Conservation (phyloP, 2,329 filamentous ascomycete species). For the Aspergillus pseudoterreus region DNA sequence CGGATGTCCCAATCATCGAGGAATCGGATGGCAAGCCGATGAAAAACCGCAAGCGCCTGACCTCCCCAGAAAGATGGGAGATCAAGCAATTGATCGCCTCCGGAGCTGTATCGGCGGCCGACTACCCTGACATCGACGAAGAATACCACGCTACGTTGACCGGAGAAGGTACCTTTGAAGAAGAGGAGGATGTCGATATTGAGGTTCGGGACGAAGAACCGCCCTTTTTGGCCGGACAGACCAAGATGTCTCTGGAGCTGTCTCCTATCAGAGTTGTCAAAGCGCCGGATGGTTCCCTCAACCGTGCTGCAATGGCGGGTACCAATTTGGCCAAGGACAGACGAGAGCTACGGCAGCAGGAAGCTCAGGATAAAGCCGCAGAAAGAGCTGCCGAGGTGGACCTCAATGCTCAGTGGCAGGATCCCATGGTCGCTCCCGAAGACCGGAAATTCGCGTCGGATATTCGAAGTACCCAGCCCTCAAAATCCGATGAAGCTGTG, state of each 20-base stretch:
- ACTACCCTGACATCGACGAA: slow-evolving; percentile 92
- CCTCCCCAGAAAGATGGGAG: slow-evolving; percentile 95
- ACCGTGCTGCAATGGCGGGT: slow-evolving; percentile 91
- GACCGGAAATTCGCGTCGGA: slow-evolving; percentile 87
- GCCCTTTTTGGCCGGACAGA: slow-evolving; percentile 91
- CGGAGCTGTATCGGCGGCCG: slow-evolving; percentile 84
- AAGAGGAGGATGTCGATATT: slow-evolving; percentile 96
- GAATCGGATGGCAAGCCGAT: slow-evolving; percentile 53
- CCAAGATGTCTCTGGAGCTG: slow-evolving; percentile 89
- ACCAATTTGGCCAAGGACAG: slow-evolving; percentile 85
- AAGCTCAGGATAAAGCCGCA: slow-evolving; percentile 73
- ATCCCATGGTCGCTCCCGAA: slow-evolving; percentile 87
- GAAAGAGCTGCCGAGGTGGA: slow-evolving; percentile 76
- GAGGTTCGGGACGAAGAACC: slow-evolving; percentile 95
- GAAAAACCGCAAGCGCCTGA: slow-evolving; percentile 83
- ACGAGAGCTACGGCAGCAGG: slow-evolving; percentile 82
- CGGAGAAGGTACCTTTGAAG: slow-evolving; percentile 81
- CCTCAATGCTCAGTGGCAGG: slow-evolving; percentile 87
- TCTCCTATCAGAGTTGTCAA: slow-evolving; percentile 96
- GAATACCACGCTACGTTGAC: slow-evolving; percentile 86
- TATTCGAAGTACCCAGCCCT: slow-evolving; percentile 62
- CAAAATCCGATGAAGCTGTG: slow-evolving; percentile 61
- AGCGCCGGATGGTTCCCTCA: slow-evolving; percentile 96
- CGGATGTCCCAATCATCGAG: slow-evolving; percentile 62
- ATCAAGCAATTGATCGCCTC: slow-evolving; percentile 95